Percentiles rank a stretch among this genome's conserved stretches.
Evolutionary conservation across 768 basidiomycete species (phyloP).

Genomic region (Clavaria fumosa): DNA sequence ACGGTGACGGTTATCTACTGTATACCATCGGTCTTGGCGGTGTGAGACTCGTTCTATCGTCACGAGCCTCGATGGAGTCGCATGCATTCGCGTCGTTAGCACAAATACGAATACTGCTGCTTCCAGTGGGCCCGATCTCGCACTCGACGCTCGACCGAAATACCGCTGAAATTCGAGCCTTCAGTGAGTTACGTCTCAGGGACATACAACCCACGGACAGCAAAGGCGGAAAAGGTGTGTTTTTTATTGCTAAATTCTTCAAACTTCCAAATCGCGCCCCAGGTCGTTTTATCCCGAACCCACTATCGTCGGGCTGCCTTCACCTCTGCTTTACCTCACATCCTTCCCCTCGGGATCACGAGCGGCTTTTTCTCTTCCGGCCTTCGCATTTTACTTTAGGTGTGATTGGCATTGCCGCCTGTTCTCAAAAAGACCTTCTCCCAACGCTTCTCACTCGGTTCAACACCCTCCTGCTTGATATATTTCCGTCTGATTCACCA

Average conservation of each 20-base stretch:
- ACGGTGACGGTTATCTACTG: no score
- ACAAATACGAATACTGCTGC: slow-evolving; percentile 68
- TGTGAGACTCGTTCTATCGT: no score
- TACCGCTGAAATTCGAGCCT: slow-evolving; percentile 54
- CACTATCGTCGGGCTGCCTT: slow-evolving; percentile 61
- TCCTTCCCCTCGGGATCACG: slow-evolving; percentile 54
- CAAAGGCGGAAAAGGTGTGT: slow-evolving; percentile 60
- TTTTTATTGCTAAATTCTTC: slow-evolving; percentile 1
- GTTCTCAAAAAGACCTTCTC: slow-evolving; percentile 32
- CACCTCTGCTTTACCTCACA: slow-evolving; percentile 69
- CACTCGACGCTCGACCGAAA: slow-evolving; percentile 57
- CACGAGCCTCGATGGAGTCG: no score
- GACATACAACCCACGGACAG: slow-evolving; percentile 75
- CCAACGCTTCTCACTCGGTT: slow-evolving; percentile 48
- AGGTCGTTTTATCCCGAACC: slow-evolving; percentile 75
- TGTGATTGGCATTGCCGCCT: slow-evolving; percentile 75
- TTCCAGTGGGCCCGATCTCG: slow-evolving; percentile 72
- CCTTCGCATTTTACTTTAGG: slow-evolving; percentile 76
- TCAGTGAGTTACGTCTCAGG: slow-evolving; percentile 58
- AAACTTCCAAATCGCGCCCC: slow-evolving; percentile 9
- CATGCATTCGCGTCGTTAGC: slow-evolving; percentile 71
- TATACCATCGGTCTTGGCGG: no score
- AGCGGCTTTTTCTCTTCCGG: slow-evolving; percentile 55
- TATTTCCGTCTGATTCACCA: slow-evolving; percentile 50
- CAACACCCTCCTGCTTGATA: slow-evolving; percentile 41